phyloP scores from a whole-genome alignment of 2,329 filamentous ascomycete genomes.

The Fusarium anthophilum region DNA sequence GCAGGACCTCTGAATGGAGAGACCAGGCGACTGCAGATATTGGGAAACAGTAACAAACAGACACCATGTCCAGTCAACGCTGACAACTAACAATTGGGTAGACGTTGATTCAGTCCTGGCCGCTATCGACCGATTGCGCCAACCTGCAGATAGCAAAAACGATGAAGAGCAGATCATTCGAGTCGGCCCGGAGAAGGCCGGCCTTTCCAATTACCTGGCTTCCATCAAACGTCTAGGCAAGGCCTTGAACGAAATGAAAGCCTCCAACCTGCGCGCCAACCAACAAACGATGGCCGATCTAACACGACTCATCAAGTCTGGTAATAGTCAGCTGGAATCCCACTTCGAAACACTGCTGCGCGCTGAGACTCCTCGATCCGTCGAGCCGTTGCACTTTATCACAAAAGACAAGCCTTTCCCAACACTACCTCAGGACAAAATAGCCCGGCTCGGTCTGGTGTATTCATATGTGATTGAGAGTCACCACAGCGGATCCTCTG shows the following conservation, averaged over 20 bases:
- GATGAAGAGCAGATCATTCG: conserved; percentile 93
- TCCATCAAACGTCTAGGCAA: conserved; percentile 90
- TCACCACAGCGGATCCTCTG: conserved; percentile 61
- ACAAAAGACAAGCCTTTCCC: conserved; percentile 92
- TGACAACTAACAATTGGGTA: conserved; percentile 46
- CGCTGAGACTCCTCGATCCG: conserved; percentile 77
- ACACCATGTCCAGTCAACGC: conserved; percentile 8
- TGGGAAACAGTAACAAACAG: conserved; percentile 73
- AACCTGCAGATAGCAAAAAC: conserved; percentile 92
- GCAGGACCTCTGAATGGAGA: conserved; percentile 93
- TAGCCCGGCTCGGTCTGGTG: conserved; percentile 80
- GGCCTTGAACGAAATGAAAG: conserved; percentile 83
- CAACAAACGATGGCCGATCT: conserved; percentile 88
- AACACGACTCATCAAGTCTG: conserved; percentile 78
- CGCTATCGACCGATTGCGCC: conserved; percentile 87
- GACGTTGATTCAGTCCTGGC: conserved; percentile 87
- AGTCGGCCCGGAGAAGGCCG: conserved; percentile 83
- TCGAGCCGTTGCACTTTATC: conserved; percentile 92
- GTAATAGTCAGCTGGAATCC: conserved; percentile 83
- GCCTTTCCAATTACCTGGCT: conserved; percentile 84
- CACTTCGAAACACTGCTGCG: conserved; percentile 81
- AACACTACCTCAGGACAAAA: conserved; percentile 77
- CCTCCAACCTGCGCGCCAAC: conserved; percentile 91
- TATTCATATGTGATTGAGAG: conserved; percentile 78
- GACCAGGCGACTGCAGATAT: conserved; percentile 87